Percentiles rank a stretch among this genome's conserved stretches.
These are phyloP conservation scores for Penicillium concentricum DNA, from an alignment of 2,329 filamentous ascomycete genomes.

Conservation along the genomic window DNA sequence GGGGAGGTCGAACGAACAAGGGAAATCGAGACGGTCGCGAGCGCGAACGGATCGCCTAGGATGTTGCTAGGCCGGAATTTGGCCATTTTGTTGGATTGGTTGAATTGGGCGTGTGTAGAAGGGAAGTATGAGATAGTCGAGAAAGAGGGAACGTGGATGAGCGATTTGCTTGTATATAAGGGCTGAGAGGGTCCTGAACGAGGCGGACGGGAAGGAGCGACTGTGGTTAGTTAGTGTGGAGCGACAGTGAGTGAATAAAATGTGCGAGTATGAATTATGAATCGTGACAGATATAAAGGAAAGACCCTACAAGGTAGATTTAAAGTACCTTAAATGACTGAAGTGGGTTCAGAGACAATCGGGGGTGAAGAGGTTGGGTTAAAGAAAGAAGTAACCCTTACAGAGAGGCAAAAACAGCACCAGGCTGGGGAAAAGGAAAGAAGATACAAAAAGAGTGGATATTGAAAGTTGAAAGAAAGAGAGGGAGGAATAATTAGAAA, in stretches of 20 bases:
- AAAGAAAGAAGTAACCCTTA: conserved; percentile 16
- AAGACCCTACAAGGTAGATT: not conserved
- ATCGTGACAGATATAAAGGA: not conserved
- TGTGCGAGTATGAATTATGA: not conserved
- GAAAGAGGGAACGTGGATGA: conserved; percentile 18
- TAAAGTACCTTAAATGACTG: conserved; percentile 18
- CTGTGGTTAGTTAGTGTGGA: conserved; percentile 1
- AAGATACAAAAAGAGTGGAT: conserved; percentile 13
- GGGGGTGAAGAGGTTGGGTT: conserved; percentile 12
- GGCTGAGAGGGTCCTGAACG: not conserved
- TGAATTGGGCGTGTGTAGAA: conserved; percentile 14
- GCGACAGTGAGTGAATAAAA: not conserved
- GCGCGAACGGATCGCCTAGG: conserved; percentile 90
- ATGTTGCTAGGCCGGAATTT: conserved; percentile 81
- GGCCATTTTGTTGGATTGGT: conserved; percentile 38
- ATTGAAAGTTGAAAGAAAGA: conserved; percentile 4
- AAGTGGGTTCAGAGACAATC: conserved; percentile 16
- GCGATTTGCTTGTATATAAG: conserved; percentile 13
- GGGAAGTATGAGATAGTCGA: conserved; percentile 18
- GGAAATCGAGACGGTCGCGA: conserved; percentile 89
- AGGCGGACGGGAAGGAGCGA: conserved; percentile 7
- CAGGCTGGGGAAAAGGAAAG: conserved; percentile 26
- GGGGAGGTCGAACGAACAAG: conserved; percentile 62
- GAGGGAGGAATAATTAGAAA: conserved; percentile 5
- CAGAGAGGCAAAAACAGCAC: conserved; percentile 25